Conservation (phyloP, 495 filamentous ascomycete species). For the Astrothelium subdiscretum region DNA sequence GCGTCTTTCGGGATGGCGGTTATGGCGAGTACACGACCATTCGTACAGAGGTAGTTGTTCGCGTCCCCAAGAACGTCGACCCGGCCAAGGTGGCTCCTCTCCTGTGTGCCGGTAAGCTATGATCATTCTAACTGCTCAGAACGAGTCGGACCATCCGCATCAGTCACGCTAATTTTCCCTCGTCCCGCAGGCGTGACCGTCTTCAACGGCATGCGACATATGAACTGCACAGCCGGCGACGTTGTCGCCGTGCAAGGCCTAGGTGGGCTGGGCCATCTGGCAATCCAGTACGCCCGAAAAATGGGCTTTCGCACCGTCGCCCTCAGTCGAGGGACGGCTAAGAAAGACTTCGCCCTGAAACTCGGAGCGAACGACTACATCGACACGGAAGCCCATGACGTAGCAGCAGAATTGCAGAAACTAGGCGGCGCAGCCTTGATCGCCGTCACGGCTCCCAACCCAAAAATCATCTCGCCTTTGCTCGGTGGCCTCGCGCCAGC, state of each 20-base stretch:
- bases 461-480: conserved; percentile 41
- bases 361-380: conserved; percentile 60
- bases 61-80: conserved; percentile 44
- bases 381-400: conserved; percentile 44
- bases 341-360: conserved; percentile 46
- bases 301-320: conserved; percentile 58
- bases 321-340: conserved; percentile 44
- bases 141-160: not conserved
- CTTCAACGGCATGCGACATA: conserved; percentile 58
- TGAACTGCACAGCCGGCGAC: conserved; percentile 45
- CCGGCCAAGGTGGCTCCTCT: conserved; percentile 52
- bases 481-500: conserved; percentile 41
- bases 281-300: conserved; percentile 52
- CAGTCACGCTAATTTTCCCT: not conserved
- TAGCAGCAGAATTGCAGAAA: conserved; percentile 37
- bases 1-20: conserved; percentile 31
- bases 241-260: conserved; percentile 50
- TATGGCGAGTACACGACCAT: conserved; percentile 55
- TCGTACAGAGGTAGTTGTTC: conserved; percentile 48
- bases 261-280: conserved; percentile 45
- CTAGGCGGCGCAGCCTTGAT: conserved; percentile 53
- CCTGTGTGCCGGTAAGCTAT: conserved; percentile 38
- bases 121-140: not conserved
- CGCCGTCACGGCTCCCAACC: conserved; percentile 51
- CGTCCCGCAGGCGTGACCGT: conserved; percentile 62